Base-by-base conservation (phyloP, 2,329 filamentous ascomycete species). In the Didymella pinodella region DNA sequence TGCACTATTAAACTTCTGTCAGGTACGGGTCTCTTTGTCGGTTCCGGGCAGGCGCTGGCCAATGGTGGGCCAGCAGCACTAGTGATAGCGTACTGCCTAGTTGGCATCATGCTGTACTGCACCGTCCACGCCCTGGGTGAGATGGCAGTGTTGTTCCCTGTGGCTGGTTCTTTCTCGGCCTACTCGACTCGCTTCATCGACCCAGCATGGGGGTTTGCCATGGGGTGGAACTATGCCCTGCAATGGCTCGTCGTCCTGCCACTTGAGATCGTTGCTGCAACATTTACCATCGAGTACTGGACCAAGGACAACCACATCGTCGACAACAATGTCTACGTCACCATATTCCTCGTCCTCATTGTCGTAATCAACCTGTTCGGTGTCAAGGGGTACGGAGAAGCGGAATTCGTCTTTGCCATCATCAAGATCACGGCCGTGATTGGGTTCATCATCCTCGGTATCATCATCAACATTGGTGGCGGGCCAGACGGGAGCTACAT, bases 181-280 rank as follows among this genome's bases (percentile, higher is more conserved):
- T 97, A 93, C 79, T 95, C 93, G 18, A 97, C 92, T 29, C 87
- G 94, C 18, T 97, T 98, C 71, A 78, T 98, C 18, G 93, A 97
- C 72, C 94, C 93, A 0, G 93, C 93, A 0, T 97, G 92, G 92
- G 93, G 93, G 0, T 96, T 96, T 73, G 91, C 92, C 46, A 96
- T 97, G 91, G 93, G 92, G 16, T 96, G 92, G 92, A 96, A 96
- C 84, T 91, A 97, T 75, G 91, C 91, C 4, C 76, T 97, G 66
- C 91, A 96, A 78, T 97, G 93, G 93, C 84, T 96, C 2, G 85
- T 92, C 34, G 87, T 93, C 0, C 78, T 97, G 31, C 93, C 93
- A 0, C 82, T 96, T 36, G 93, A 97, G 76, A 90, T 97, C 7
- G 92, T 96, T 62, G 91, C 92, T 2, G 93, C 92, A 2, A 90